phyloP scores from a whole-genome alignment of 192 early-diverging fungal species.

The Helicostylum pulchrum region DNA sequence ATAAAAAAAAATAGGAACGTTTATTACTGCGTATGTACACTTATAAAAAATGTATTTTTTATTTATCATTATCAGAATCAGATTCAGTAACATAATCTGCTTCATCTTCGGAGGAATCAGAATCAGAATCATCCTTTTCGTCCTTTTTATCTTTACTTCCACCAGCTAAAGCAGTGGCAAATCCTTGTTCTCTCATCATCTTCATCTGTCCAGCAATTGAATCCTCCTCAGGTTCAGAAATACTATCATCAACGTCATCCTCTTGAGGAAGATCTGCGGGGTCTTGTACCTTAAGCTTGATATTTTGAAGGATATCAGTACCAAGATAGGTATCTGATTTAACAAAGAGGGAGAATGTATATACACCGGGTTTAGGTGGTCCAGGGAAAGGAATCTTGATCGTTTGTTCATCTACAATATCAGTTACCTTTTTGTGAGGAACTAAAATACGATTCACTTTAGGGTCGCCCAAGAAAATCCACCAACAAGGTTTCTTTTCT shows the following conservation, averaged over 20 bases:
- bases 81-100: constrained; percentile 9
- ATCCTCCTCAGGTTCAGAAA: constrained; percentile 95
- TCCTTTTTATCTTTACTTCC: constrained; percentile 11
- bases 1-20: too few species aligned
- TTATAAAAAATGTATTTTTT: not conserved
- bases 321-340: constrained; percentile 89
- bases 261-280: constrained; percentile 70
- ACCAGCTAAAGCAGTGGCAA: constrained; percentile 51
- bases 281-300: constrained; percentile 74
- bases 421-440: constrained; percentile 71
- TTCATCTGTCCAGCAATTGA: constrained; percentile 96
- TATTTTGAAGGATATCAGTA: constrained; percentile 74
- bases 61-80: constrained; percentile 14
- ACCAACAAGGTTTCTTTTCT: constrained; percentile 84
- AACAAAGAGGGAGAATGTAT: constrained; percentile 77
- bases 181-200: constrained; percentile 74
- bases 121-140: constrained; percentile 20
- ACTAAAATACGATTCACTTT: constrained; percentile 82
- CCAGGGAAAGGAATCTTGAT: constrained; percentile 91
- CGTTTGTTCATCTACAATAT: constrained; percentile 62
- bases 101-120: constrained; percentile 26
- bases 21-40: too few species aligned
- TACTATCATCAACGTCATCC: constrained; percentile 84
- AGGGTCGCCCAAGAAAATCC: constrained; percentile 85
- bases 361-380: constrained; percentile 79